These are phyloP conservation scores for Tardiomyces blankii DNA, from an alignment of 1,139 yeast genomes.

Conservation along the genomic window DNA sequence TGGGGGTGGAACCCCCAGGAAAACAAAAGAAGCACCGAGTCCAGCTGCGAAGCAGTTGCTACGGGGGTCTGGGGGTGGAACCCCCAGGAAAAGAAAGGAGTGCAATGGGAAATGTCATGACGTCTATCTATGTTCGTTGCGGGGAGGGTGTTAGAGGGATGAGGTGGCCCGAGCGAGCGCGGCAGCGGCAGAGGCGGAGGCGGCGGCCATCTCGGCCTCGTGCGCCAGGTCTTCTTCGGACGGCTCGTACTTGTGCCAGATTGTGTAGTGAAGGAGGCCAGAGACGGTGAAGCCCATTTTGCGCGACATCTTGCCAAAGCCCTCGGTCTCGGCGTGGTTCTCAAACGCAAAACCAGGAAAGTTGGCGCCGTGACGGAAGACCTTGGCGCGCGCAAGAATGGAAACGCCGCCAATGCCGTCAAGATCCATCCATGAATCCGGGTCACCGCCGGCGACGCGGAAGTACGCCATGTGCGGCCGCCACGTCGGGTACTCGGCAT, in stretches of 20 bases:
- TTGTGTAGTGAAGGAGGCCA: slow-evolving; percentile 80
- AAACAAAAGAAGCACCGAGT: no score
- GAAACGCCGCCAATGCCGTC: slow-evolving; percentile 94
- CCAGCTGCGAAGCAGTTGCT: no score
- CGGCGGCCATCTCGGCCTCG: slow-evolving; percentile 46
- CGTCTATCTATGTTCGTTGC: no score
- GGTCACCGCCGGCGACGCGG: slow-evolving; percentile 74
- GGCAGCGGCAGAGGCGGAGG: neutral
- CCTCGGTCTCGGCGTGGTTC: slow-evolving; percentile 90
- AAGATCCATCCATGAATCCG: slow-evolving; percentile 40
- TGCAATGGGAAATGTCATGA: no score
- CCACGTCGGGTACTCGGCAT: slow-evolving; percentile 89
- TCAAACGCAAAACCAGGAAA: slow-evolving; percentile 85
- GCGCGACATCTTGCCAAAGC: slow-evolving; percentile 75
- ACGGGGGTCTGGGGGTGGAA: no score
- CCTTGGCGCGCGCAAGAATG: slow-evolving; percentile 64
- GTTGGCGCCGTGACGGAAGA: slow-evolving; percentile 70
- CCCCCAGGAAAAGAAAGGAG: no score
- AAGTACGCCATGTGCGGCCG: slow-evolving; percentile 82
- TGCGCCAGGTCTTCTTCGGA: slow-evolving; percentile 75
- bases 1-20: no score
- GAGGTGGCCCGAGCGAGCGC: no score
- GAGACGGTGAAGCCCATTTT: slow-evolving; percentile 71
- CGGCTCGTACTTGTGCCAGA: slow-evolving; percentile 90
- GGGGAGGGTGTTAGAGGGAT: no score